Conservation (phyloP, 352 stramenopile species). For the Phytopythium mirpurense region DNA sequence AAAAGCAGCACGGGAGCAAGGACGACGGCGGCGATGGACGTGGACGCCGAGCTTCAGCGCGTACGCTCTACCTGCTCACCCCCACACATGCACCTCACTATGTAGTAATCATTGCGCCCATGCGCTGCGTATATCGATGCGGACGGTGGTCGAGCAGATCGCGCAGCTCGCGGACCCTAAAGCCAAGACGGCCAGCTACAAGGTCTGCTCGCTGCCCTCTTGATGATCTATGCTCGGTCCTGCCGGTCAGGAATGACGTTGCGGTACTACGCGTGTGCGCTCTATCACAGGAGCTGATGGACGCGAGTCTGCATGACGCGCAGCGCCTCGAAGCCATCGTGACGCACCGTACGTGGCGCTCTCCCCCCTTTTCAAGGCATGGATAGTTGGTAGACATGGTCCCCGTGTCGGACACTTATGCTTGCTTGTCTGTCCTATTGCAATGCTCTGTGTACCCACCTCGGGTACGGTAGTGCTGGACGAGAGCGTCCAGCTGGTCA, state of each 20-base stretch:
- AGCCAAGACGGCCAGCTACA: conserved; percentile 71
- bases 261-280: too few species aligned
- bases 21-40: not conserved
- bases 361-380: too few species aligned
- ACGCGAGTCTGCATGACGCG: conserved; percentile 36
- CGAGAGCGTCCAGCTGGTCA: conserved; percentile 73
- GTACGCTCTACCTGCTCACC: too few species aligned
- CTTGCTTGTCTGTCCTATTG: too few species aligned
- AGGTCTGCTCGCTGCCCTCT: conserved; percentile 20
- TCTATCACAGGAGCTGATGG: conserved; percentile 41
- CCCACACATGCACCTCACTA: too few species aligned
- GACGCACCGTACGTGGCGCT: conserved; percentile 38
- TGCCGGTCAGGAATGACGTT: too few species aligned
- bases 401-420: too few species aligned
- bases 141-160: conserved; percentile 31
- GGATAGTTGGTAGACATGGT: too few species aligned
- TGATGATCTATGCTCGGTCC: too few species aligned
- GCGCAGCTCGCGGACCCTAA: conserved; percentile 65
- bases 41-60: conserved; percentile 29
- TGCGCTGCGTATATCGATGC: not conserved
- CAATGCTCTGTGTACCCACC: too few species aligned
- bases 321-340: conserved; percentile 53
- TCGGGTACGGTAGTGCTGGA: conserved; percentile 67
- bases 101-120: too few species aligned
- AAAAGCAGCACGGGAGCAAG: not conserved